phyloP scores from a whole-genome alignment of 768 basidiomycete genomes.

The Podaxis pistillaris region DNA sequence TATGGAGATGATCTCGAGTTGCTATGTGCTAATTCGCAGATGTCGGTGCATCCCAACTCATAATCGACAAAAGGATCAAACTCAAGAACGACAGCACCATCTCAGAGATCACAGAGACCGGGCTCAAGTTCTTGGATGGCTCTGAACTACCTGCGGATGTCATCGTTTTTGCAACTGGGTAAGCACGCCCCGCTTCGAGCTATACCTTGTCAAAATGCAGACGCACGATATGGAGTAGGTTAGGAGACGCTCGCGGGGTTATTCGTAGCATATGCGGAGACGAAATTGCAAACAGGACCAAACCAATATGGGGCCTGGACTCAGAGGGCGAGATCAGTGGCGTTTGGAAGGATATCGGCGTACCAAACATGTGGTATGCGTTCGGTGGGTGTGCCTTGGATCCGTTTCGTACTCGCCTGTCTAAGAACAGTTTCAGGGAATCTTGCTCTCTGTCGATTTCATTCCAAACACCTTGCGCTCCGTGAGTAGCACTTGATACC shows the following conservation, averaged over 20 bases:
- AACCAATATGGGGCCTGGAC: constrained; percentile 60
- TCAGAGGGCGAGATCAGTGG: constrained; percentile 61
- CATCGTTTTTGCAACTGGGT: constrained; percentile 63
- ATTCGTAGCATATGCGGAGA: constrained; percentile 46
- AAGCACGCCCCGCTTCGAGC: neutral
- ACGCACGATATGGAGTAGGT: constrained; percentile 27
- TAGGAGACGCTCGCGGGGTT: constrained; percentile 39
- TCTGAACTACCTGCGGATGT: constrained; percentile 50
- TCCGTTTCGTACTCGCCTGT: neutral
- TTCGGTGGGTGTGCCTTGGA: constrained; percentile 35
- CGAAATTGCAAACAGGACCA: constrained; percentile 42
- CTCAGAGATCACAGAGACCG: constrained; percentile 39
- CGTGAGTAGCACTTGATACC: constrained; percentile 42
- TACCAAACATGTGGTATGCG: constrained; percentile 58
- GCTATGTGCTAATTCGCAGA: constrained; percentile 29
- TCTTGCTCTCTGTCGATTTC: constrained; percentile 58
- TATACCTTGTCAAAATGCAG: too few species aligned
- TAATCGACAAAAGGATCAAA: constrained; percentile 70
- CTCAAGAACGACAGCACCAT: constrained; percentile 61
- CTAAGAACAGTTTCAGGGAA: constrained; percentile 37
- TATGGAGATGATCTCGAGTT: neutral
- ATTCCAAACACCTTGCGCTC: constrained; percentile 67
- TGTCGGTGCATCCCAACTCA: constrained; percentile 57
- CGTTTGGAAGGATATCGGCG: constrained; percentile 47
- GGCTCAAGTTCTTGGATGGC: constrained; percentile 49